Base-by-base conservation (phyloP, 257 asterid species). In the Nyctanthes arbortristis region DNA sequence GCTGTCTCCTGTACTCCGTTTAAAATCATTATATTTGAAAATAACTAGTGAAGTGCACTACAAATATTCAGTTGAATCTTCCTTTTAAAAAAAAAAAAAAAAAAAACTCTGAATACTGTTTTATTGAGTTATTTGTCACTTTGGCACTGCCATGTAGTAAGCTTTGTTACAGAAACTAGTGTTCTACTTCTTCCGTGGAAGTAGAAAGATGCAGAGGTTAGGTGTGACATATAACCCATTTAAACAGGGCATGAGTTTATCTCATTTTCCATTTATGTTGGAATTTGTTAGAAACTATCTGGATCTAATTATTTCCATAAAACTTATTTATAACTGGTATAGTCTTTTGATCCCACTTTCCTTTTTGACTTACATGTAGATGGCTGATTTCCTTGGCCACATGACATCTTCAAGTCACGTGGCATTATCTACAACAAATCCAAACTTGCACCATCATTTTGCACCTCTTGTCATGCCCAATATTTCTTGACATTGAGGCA, bases 371-470 rank as follows among this genome's bases (percentile, higher is more conserved):
- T 64, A 54, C 74, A 13, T 73, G 83, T 78, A 75, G 83, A 82
- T 66, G 80, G 73, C 66, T 78, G 69, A 76, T 75, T 22, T 76
- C 71, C 63, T 55, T 65, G 69, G 69, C 73, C 72, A 76, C 75
- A 71, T 68, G 74, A 73, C 74, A 69, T 78, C 70, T 52, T 67
- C 78, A 34, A 72, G 74, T 74, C 79, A 69, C 72, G 63, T 71
- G 81, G 72, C 75, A 64, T 75, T 78, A 75, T 75, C 77, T 58
- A 40, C 73, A 13, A 64, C 59, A 52, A 28, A 13, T 20, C 5
- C 58, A 49, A 22, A 49, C 30, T 0, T 39, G 13, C 47, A 22
- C 22, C 58, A 20, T 49, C 22, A 29, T 52, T 52, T 52, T 52
- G 59, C 59, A 52, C 59, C 10, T 22, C 59, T 52, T 52, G 7